Evolutionary conservation across 1,139 yeast species (phyloP).

Genomic region (Kodamaea alishanica): DNA sequence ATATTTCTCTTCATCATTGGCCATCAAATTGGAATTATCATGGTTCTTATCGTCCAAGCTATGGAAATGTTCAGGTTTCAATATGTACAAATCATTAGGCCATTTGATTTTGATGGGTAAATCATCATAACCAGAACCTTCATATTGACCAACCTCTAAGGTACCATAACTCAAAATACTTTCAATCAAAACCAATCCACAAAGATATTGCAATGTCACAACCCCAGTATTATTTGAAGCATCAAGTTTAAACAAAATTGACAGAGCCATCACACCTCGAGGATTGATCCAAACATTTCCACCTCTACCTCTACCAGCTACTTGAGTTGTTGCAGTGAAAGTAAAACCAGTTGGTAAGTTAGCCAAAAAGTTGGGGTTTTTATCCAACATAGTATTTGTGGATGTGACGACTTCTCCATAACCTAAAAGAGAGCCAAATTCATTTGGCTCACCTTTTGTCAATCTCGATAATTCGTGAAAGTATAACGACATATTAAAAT

Average conservation of each 20-base stretch:
- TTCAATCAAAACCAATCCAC: slow-evolving; percentile 79
- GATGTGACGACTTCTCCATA: slow-evolving; percentile 92
- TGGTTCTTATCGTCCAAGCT: slow-evolving; percentile 26
- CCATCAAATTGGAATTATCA: slow-evolving; percentile 34
- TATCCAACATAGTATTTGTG: slow-evolving; percentile 74
- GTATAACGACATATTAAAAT: slow-evolving; percentile 62
- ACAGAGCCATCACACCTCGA: slow-evolving; percentile 81
- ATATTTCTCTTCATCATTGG: slow-evolving; percentile 47
- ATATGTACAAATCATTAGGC: slow-evolving; percentile 91
- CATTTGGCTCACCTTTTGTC: slow-evolving; percentile 16
- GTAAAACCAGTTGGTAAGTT: slow-evolving; percentile 69
- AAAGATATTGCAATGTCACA: slow-evolving; percentile 82
- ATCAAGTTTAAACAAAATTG: slow-evolving; percentile 66
- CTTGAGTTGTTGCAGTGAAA: slow-evolving; percentile 77
- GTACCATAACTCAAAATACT: slow-evolving; percentile 65
- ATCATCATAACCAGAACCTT: slow-evolving; percentile 57
- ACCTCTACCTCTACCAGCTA: slow-evolving; percentile 91
- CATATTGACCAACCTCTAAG: slow-evolving; percentile 24
- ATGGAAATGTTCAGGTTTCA: slow-evolving; percentile 56
- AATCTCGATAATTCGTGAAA: slow-evolving; percentile 42
- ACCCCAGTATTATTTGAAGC: slow-evolving; percentile 29
- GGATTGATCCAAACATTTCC: slow-evolving; percentile 97
- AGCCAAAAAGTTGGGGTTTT: slow-evolving; percentile 57
- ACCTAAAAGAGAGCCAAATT: slow-evolving; percentile 59
- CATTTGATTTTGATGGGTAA: slow-evolving; percentile 84